Conservation (phyloP, 2,329 filamentous ascomycete species). For the Coniochaeta sp. region DNA sequence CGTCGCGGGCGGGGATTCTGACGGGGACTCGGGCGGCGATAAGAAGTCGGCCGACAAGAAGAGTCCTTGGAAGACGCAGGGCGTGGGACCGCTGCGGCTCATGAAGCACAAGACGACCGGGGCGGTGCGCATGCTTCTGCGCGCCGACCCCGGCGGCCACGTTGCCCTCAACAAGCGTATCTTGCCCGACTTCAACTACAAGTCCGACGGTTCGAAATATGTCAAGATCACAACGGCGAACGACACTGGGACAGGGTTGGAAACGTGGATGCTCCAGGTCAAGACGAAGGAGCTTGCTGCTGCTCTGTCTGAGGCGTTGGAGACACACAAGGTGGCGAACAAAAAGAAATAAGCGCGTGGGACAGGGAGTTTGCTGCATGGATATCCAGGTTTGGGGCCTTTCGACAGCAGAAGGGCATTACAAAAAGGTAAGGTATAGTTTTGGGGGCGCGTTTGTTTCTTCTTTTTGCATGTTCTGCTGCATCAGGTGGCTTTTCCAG, state of each 20-base stretch:
- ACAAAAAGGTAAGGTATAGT: not conserved
- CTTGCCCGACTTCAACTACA: conserved; percentile 56
- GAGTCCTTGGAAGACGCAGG: conserved; percentile 61
- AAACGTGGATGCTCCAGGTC: conserved; percentile 66
- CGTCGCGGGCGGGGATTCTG: conserved; percentile 35
- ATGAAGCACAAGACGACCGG: conserved; percentile 67
- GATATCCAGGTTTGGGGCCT: not conserved
- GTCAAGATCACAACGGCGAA: conserved; percentile 52
- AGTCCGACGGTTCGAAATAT: conserved; percentile 48
- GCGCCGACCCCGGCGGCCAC: conserved; percentile 68
- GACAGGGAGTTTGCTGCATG: not conserved
- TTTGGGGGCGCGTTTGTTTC: not conserved
- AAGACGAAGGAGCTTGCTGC: conserved; percentile 56
- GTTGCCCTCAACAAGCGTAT: conserved; percentile 66
- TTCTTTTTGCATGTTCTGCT: too few relatives aligned
- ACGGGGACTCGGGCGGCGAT: conserved; percentile 33
- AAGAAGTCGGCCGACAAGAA: conserved; percentile 26
- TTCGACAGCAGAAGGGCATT: not conserved
- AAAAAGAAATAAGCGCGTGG: conserved; percentile 28
- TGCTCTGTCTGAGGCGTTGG: conserved; percentile 42
- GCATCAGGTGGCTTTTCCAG: not conserved
- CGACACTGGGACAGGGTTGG: conserved; percentile 51
- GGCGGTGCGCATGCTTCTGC: conserved; percentile 60
- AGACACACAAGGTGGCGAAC: conserved; percentile 49
- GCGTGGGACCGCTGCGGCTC: conserved; percentile 64